phyloP scores from a whole-genome alignment of 169 alveolate genomes.

The Besnoitia besnoiti region DNA sequence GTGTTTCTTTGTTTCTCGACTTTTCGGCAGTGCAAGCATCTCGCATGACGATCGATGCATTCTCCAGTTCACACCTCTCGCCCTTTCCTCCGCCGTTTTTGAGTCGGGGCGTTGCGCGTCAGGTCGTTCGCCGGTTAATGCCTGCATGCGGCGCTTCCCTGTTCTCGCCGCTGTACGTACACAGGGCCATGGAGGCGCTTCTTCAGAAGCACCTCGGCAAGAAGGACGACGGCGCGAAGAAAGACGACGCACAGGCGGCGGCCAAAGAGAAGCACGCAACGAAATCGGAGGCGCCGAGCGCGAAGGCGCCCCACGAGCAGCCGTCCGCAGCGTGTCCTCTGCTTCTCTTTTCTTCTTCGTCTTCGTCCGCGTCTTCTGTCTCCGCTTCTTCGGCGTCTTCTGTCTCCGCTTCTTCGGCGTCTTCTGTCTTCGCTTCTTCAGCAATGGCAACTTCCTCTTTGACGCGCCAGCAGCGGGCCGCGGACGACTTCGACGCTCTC shows the following conservation, averaged over 20 bases:
- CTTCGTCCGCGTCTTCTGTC: not conserved
- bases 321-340: not conserved
- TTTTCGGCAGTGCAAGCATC: too few relatives aligned
- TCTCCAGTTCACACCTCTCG: too few relatives aligned
- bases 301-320: too few relatives aligned
- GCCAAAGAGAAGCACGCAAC: not conserved
- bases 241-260: not conserved
- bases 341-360: not conserved
- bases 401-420: not conserved
- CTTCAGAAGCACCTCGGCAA: not conserved
- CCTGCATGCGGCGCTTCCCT: not conserved
- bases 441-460: not conserved
- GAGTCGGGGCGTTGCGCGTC: not conserved
- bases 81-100: not conserved
- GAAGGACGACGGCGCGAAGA: not conserved
- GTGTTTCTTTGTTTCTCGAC: too few relatives aligned
- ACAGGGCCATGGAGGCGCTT: conserved; percentile 9
- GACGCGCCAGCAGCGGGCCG: not conserved
- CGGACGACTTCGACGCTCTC: conserved; percentile 41
- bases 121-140: not conserved
- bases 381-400: not conserved
- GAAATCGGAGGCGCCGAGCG: too few relatives aligned
- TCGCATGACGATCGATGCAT: too few relatives aligned
- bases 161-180: not conserved
- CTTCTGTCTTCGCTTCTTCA: not conserved